Conservation (phyloP, 345 rosid species). For the Rhodamnia rubescens region DNA sequence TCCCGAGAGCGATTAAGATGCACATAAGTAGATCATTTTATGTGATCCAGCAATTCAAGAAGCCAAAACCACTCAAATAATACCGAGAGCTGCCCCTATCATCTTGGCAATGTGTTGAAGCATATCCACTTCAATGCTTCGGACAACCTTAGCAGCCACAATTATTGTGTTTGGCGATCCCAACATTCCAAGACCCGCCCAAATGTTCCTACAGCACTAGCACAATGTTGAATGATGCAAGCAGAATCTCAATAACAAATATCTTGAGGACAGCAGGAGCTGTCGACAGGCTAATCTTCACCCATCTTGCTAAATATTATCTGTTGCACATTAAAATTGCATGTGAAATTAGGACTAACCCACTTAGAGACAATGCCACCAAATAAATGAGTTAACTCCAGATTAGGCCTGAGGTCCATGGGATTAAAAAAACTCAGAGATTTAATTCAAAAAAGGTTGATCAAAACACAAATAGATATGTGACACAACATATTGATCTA, state of each 20-base stretch:
- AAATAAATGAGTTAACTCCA: neutral
- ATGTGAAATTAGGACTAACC: neutral
- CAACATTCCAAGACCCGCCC: slow-evolving; percentile 73
- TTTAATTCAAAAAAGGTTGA: too few relatives aligned
- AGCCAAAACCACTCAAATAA: neutral
- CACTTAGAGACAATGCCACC: neutral
- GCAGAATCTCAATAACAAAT: neutral
- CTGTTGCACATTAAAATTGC: slow-evolving; percentile 15
- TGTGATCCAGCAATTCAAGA: neutral
- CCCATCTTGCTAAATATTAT: slow-evolving; percentile 55
- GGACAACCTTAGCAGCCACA: slow-evolving; percentile 60
- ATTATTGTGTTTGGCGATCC: slow-evolving; percentile 50
- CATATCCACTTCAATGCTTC: slow-evolving; percentile 51
- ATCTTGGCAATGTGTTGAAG: slow-evolving; percentile 43
- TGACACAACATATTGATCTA: too few relatives aligned
- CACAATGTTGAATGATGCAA: neutral
- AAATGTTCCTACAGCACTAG: slow-evolving; percentile 41
- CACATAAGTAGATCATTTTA: neutral
- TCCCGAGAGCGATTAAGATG: neutral
- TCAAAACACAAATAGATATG: too few relatives aligned
- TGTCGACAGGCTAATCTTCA: slow-evolving; percentile 28
- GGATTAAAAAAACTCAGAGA: too few relatives aligned
- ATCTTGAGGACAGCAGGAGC: neutral
- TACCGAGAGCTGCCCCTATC: slow-evolving; percentile 48
- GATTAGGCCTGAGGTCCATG: too few relatives aligned